Conservation (phyloP, 257 asterid species). For the Solanum pinnatisectum region DNA sequence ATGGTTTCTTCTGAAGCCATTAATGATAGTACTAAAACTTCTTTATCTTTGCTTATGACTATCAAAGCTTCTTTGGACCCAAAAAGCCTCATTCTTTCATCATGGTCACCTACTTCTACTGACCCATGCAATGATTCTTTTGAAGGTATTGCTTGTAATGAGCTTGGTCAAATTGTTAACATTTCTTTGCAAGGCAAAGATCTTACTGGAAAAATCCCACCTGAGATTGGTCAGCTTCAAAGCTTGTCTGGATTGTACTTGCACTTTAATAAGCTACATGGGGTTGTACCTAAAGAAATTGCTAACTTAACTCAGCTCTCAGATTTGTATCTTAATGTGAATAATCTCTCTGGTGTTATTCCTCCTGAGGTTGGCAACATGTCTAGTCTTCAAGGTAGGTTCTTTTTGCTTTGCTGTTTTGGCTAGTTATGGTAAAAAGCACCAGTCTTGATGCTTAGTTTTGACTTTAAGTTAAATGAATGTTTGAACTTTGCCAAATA, state of each 20-base stretch:
- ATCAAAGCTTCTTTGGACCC: conserved; percentile 86
- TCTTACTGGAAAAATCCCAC: conserved; percentile 68
- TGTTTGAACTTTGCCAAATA: not conserved
- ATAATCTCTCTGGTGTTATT: conserved; percentile 63
- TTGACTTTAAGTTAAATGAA: not conserved
- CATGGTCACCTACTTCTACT: conserved; percentile 61
- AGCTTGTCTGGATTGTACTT: conserved; percentile 81
- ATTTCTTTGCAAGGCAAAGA: conserved; percentile 86
- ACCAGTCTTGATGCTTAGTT: not conserved
- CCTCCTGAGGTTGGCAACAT: conserved; percentile 67
- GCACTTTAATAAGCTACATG: conserved; percentile 85
- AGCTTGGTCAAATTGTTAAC: conserved; percentile 64
- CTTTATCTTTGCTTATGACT: conserved; percentile 47
- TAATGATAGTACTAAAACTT: not conserved
- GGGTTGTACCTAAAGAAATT: conserved; percentile 73
- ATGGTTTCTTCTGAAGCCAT: conserved; percentile 7
- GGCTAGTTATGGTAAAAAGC: not conserved
- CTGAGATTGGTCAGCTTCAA: conserved; percentile 73
- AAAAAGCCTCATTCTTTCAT: conserved; percentile 37
- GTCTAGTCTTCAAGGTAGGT: conserved; percentile 72
- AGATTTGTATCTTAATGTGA: conserved; percentile 91
- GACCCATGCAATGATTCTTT: conserved; percentile 62
- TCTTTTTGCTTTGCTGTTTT: not conserved
- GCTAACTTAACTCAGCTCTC: conserved; percentile 59
- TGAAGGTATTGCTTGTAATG: conserved; percentile 81